Evolutionary conservation across 2,329 filamentous ascomycete genomes (phyloP).

Genomic region (Alternaria panax): DNA sequence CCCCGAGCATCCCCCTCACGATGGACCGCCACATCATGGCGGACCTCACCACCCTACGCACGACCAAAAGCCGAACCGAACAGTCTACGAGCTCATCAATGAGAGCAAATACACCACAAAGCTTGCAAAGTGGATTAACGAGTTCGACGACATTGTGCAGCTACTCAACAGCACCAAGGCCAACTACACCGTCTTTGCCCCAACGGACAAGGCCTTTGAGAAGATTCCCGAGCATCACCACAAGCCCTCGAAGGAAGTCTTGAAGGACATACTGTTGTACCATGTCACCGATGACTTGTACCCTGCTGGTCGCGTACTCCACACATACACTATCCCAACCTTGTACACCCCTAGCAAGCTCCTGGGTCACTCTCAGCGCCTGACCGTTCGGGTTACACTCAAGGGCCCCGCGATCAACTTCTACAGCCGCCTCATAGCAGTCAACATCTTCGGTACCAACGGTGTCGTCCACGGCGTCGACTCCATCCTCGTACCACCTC

Average conservation of each 20-base stretch:
- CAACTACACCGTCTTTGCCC: slow-evolving; percentile 84
- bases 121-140: slow-evolving; percentile 76
- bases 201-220: slow-evolving; percentile 78
- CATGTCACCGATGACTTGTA: slow-evolving; percentile 75
- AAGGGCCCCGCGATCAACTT: slow-evolving; percentile 78
- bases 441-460: slow-evolving; percentile 77
- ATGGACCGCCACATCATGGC: slow-evolving; percentile 10
- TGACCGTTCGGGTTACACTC: slow-evolving; percentile 70
- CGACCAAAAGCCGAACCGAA: slow-evolving; percentile 65
- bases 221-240: slow-evolving; percentile 63
- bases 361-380: slow-evolving; percentile 66
- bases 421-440: slow-evolving; percentile 72
- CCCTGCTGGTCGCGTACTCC: slow-evolving; percentile 70
- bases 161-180: slow-evolving; percentile 75
- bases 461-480: slow-evolving; percentile 83
- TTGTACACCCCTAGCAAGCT: slow-evolving; percentile 66
- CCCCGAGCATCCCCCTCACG: slow-evolving; percentile 46
- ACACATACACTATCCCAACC: slow-evolving; percentile 77
- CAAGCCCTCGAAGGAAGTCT: slow-evolving; percentile 73
- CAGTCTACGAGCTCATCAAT: slow-evolving; percentile 82
- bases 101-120: slow-evolving; percentile 77
- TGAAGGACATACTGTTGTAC: slow-evolving; percentile 75
- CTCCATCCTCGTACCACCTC: slow-evolving; percentile 78
- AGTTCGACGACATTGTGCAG: slow-evolving; percentile 74
- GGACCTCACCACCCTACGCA: slow-evolving; percentile 48